Evolutionary conservation across 73 alveolate genomes (phyloP).

Genomic region (Tetrahymena malaccensis): DNA sequence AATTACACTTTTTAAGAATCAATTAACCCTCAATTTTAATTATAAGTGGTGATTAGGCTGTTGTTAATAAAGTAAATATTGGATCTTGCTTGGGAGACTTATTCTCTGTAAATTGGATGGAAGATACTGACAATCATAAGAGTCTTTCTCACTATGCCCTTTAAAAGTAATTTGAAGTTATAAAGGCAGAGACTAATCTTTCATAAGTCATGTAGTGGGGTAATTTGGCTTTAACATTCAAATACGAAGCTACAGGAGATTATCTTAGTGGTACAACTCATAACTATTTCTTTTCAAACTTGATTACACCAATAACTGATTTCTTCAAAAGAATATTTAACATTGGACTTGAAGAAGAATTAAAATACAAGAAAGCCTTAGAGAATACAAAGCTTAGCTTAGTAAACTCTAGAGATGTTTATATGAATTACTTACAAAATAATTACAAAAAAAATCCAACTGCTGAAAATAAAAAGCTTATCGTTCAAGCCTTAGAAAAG

Average conservation of each 20-base stretch:
- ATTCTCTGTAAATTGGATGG: slow-evolving; percentile 95
- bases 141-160: slow-evolving; percentile 49
- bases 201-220: slow-evolving; percentile 88
- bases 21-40: neutral
- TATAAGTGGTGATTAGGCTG: slow-evolving; percentile 48
- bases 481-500: neutral
- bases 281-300: neutral
- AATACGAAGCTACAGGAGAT: slow-evolving; percentile 9
- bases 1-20: too few species aligned
- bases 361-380: neutral
- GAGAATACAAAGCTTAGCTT: neutral
- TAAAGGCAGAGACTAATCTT: slow-evolving; percentile 47
- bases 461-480: neutral
- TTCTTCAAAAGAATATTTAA: neutral
- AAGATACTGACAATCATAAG: slow-evolving; percentile 78
- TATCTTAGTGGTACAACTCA: neutral
- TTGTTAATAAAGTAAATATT: slow-evolving; percentile 78
- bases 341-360: neutral
- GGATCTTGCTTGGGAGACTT: slow-evolving; percentile 98
- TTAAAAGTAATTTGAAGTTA: slow-evolving; percentile 61
- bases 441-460: neutral
- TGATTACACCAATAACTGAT: neutral
- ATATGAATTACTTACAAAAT: neutral
- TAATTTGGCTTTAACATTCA: slow-evolving; percentile 42
- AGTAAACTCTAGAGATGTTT: neutral